These are phyloP conservation scores for Cercophora samala DNA, from an alignment of 495 filamentous ascomycete genomes.

Conservation along the genomic window DNA sequence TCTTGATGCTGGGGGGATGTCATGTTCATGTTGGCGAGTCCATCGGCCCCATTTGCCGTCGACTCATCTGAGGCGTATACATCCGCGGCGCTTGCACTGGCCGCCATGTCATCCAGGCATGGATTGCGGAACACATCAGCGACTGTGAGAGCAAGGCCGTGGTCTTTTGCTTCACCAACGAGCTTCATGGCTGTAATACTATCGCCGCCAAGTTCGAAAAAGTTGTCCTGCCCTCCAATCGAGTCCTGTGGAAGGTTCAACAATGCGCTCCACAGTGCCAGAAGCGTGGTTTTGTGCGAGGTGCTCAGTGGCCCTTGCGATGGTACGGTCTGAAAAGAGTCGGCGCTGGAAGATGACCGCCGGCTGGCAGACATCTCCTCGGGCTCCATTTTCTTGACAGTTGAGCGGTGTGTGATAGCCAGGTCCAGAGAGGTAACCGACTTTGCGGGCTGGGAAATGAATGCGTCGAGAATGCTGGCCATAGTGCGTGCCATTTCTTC, in stretches of 20 bases:
- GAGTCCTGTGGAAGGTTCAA: conserved; percentile 22
- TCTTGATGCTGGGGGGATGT: conserved; percentile 11
- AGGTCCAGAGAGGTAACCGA: conserved; percentile 18
- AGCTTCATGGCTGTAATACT: conserved; percentile 62
- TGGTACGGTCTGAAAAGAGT: background rate
- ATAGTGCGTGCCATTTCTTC: conserved; percentile 48
- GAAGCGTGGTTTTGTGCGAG: conserved; percentile 26
- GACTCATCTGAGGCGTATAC: conserved; percentile 1
- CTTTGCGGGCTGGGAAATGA: conserved; percentile 28
- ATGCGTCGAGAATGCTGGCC: conserved; percentile 42
- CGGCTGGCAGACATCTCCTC: background rate
- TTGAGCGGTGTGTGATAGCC: conserved; percentile 1
- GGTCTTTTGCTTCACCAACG: conserved; percentile 49
- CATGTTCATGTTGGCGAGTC: conserved; percentile 6
- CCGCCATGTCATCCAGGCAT: conserved; percentile 19
- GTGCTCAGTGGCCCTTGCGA: background rate
- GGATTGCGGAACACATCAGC: conserved; percentile 43
- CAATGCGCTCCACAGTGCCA: conserved; percentile 25
- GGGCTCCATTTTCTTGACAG: background rate
- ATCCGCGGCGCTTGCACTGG: background rate
- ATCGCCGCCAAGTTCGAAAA: conserved; percentile 63
- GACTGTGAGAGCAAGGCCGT: conserved; percentile 51
- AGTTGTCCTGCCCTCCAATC: conserved; percentile 50
- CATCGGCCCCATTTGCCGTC: background rate
- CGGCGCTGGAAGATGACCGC: conserved; percentile 8